Evolutionary conservation across 495 filamentous ascomycete genomes (phyloP).

Genomic region (Emericellopsis terricola): DNA sequence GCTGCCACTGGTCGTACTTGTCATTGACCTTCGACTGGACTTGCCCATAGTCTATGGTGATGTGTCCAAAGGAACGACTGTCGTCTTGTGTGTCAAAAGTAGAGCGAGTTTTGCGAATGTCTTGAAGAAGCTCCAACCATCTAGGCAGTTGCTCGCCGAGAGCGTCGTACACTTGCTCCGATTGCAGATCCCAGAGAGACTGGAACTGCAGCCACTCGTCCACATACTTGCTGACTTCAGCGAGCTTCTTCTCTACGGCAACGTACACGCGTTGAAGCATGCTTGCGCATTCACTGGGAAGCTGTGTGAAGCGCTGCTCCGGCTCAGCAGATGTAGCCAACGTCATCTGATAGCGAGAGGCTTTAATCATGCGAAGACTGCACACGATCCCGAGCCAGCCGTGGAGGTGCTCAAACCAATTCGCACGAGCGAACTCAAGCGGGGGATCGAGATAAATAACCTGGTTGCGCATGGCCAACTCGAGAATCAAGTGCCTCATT

Average conservation of each 20-base stretch:
- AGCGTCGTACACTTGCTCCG: slow-evolving; percentile 81
- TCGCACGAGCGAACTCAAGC: slow-evolving; percentile 75
- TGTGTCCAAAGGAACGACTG: slow-evolving; percentile 75
- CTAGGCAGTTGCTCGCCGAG: slow-evolving; percentile 79
- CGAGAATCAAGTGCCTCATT: slow-evolving; percentile 58
- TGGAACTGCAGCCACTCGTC: slow-evolving; percentile 98
- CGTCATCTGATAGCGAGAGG: slow-evolving; percentile 84
- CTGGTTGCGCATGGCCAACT: slow-evolving; percentile 92
- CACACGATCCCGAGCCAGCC: slow-evolving; percentile 85
- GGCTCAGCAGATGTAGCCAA: slow-evolving; percentile 42
- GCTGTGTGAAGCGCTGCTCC: slow-evolving; percentile 63
- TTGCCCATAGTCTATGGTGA: slow-evolving; percentile 92
- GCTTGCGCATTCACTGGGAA: slow-evolving; percentile 64
- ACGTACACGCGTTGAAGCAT: slow-evolving; percentile 62
- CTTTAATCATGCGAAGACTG: slow-evolving; percentile 80
- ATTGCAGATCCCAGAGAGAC: slow-evolving; percentile 92
- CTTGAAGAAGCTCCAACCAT: slow-evolving; percentile 88
- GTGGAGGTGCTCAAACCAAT: slow-evolving; percentile 85
- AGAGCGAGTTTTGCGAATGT: slow-evolving; percentile 79
- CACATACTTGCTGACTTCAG: slow-evolving; percentile 62
- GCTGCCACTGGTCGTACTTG: slow-evolving; percentile 99
- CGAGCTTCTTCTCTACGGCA: slow-evolving; percentile 60
- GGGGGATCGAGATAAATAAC: slow-evolving; percentile 90
- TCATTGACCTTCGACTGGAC: slow-evolving; percentile 95
- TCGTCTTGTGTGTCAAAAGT: slow-evolving; percentile 95